Evolutionary conservation across 2,329 filamentous ascomycete species (phyloP), one percentile per base, ranked within the genome.

Genomic region (Trichoderma cornu-damae): DNA sequence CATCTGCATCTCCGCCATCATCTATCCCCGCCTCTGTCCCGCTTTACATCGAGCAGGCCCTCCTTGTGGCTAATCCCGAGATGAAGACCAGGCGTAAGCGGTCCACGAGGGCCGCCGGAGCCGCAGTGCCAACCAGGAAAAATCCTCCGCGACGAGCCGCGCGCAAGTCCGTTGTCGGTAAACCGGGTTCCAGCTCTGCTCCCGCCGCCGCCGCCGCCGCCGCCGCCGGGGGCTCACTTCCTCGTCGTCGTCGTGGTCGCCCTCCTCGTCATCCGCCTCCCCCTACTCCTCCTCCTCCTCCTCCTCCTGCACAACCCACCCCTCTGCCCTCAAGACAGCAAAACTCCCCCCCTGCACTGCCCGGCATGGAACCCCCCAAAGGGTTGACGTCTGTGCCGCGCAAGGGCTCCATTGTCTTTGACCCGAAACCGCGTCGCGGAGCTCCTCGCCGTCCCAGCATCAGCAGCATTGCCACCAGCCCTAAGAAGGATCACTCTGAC

Each of bases 341-440:
- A 14, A 30, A 22, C 44, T 14, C 50, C 20, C 32, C 30, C 2
- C 20, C 50, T 44, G 26, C 28, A 4, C 28, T 26, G 12, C 30
- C 18, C 8, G 24, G n/a, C n/a, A 4, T 37, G 7, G 14, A 44
- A 5, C 5, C 20, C 12, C 50, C 50, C 12, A 43, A 46, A 18
- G 50, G 50, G 18, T 34, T 54, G 9, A 54, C 50, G 14, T 37
- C 51, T 28, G 35, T 54, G 14, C 42, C 43, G 16, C 43, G 52
- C 24, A 60, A 47, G 32, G 60, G 58, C 14, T 59, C 57, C 20
- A 38, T 64, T 22, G 50, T 57, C 14, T 28, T 28, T 22, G 55
- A 63, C 30, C 61, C 61, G 1, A 47, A 58, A 11, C 42, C 67
- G 37, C 62, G 64, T 12, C 66, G 67, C 22, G 66, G 64, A n/a